Conservation (phyloP, 2,329 filamentous ascomycete species). For the Venturia carpophila region DNA sequence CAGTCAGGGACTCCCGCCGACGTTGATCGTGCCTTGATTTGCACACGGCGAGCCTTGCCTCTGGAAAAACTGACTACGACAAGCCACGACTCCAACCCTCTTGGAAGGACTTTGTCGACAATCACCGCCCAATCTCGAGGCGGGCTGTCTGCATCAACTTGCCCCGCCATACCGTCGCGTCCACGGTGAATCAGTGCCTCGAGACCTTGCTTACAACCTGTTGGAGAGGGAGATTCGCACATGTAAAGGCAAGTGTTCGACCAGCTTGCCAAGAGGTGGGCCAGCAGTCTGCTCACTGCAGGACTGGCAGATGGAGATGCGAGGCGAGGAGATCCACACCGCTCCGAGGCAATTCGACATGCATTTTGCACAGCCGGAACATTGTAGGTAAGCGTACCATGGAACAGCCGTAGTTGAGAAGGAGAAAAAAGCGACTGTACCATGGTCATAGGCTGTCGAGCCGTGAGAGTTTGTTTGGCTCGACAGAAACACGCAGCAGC, state of each 20-base stretch:
- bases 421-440: too few species aligned
- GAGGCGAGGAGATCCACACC: neutral
- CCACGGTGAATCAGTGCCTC: neutral
- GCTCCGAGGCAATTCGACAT: neutral
- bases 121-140: neutral
- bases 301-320: neutral
- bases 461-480: too few species aligned
- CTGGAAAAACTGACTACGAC: neutral
- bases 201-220: neutral
- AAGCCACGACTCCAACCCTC: neutral
- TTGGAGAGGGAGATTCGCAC: neutral
- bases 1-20: slow-evolving; percentile 1
- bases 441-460: too few species aligned
- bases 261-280: neutral
- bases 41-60: neutral
- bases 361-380: neutral
- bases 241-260: neutral
- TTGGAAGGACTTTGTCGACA: neutral
- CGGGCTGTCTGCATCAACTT: neutral
- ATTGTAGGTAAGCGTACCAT: neutral
- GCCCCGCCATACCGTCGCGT: neutral
- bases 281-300: neutral
- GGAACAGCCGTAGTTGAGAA: neutral
- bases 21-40: neutral
- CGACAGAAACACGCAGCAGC: too few species aligned